A percentile compares a stretch with the other conserved stretches of the same genome.
Evolutionary conservation across 768 basidiomycete genomes (phyloP).

Genomic region (Leucocoprinus leucothites): DNA sequence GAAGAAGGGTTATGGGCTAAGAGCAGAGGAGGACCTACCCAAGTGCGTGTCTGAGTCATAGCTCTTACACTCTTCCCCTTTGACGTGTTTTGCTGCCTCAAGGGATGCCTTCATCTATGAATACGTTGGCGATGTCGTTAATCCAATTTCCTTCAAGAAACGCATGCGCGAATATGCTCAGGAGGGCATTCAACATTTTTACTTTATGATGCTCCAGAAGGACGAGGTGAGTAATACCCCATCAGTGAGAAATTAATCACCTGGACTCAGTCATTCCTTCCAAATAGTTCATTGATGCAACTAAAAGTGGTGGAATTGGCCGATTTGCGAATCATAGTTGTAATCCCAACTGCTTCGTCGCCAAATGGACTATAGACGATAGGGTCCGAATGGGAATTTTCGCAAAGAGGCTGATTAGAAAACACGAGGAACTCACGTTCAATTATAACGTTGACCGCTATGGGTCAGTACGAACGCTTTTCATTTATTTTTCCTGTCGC

Average conservation of each 20-base stretch:
- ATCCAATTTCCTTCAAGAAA: constrained; percentile 80
- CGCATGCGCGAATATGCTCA: constrained; percentile 92
- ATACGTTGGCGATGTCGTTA: constrained; percentile 96
- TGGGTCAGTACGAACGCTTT: constrained; percentile 55
- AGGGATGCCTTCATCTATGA: constrained; percentile 96
- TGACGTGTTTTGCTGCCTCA: constrained; percentile 13
- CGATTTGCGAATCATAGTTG: constrained; percentile 99
- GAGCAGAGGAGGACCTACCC: constrained; percentile 64
- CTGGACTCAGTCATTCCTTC: not conserved
- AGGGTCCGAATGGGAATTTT: constrained; percentile 98
- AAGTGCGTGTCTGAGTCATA: constrained; percentile 45
- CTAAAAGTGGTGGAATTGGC: constrained; percentile 93
- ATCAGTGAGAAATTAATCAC: not conserved
- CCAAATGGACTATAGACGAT: constrained; percentile 92
- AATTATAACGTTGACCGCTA: constrained; percentile 99
- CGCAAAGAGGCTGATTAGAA: constrained; percentile 74
- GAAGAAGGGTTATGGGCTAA: constrained; percentile 92
- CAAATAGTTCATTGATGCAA: constrained; percentile 91
- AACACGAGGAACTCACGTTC: constrained; percentile 91
- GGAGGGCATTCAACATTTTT: constrained; percentile 94
- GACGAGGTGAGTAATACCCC: constrained; percentile 68
- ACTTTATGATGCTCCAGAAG: constrained; percentile 99
- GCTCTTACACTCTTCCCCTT: not conserved
- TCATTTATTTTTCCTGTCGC: not conserved
- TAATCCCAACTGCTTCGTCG: constrained; percentile 95